Conservation (phyloP, 139 green algal genomes). For the Chlamydomonas incerta region DNA sequence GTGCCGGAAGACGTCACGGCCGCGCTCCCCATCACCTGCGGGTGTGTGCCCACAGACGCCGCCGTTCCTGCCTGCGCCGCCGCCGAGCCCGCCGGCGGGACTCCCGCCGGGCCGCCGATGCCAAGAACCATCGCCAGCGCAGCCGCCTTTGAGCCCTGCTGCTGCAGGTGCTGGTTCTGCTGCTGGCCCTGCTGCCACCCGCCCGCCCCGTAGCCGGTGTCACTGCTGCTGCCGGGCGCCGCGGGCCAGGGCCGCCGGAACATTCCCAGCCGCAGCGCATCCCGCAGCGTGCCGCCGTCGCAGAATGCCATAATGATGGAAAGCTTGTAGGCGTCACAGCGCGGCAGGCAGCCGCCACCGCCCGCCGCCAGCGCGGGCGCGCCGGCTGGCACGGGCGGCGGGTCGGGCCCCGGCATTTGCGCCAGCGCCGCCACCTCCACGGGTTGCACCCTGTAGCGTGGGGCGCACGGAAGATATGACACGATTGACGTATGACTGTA, state of each 20-base stretch:
- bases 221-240: neutral
- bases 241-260: neutral
- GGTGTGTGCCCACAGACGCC: no score
- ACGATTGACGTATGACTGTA: no score
- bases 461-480: no score
- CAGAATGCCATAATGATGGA: slow-evolving; percentile 34
- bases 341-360: neutral
- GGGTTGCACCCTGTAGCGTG: slow-evolving; percentile 11
- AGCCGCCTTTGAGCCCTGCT: neutral
- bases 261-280: neutral
- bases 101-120: neutral
- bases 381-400: no score
- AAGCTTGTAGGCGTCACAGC: slow-evolving; percentile 14
- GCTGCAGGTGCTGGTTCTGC: neutral
- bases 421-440: neutral
- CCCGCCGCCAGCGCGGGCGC: neutral
- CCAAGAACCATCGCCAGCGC: neutral
- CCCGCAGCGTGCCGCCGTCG: slow-evolving; percentile 22
- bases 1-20: no score
- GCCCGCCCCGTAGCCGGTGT: neutral
- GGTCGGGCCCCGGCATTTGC: no score
- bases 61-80: no score
- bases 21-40: no score
- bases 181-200: neutral
- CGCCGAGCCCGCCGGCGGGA: no score